Evolutionary conservation across 108 stramenopile species (phyloP), one percentile per base, ranked within the genome.

Genomic region (Skeletonema tropicum): DNA sequence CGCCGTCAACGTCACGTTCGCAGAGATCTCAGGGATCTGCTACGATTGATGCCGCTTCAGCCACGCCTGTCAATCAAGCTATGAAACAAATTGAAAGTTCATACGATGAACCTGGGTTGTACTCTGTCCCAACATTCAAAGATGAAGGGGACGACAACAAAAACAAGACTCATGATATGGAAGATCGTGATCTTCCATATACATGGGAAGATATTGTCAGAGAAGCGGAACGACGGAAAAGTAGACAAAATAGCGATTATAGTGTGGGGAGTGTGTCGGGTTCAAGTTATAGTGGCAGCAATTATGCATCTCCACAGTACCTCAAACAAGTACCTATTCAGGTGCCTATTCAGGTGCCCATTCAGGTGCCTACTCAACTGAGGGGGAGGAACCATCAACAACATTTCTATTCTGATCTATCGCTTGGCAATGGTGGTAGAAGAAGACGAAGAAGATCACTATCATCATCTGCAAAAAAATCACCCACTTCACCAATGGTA

Each of bases 111-210:
- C 52, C 52, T 48, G 76, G 76, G 17, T 70, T 64, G 13, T 77
- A 57, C 41, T 32, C 60, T 39, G 29, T 77, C 4, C 64, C 76
- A 9, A 70, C 69, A 6, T 70, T 77, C 29, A 70, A 70, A 29
- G 57, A 77, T 48, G 57, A 63, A 11, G 52, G 41, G 19, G 26
- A 26, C 9, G 30, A 2, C 49, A 52, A 21, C n/a, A 15, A 21
- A 52, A 15, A 59, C 4, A 3, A 23, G n/a, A n/a, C n/a, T n/a
- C n/a, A n/a, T n/a, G n/a, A n/a, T n/a, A n/a, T n/a, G n/a, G n/a
- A n/a, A n/a, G n/a, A 33, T 36, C 19, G 31, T 21, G 45, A 7
- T 42, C 66, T 52, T 31, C 58, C 23, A 23, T 15, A n/a, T 48
- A 39, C 46, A 32, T 39, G 23, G 31, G 61, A 38, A 31, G 49